Conservation (phyloP, 23 red algal genomes). For the Gracilaria gracilis region DNA sequence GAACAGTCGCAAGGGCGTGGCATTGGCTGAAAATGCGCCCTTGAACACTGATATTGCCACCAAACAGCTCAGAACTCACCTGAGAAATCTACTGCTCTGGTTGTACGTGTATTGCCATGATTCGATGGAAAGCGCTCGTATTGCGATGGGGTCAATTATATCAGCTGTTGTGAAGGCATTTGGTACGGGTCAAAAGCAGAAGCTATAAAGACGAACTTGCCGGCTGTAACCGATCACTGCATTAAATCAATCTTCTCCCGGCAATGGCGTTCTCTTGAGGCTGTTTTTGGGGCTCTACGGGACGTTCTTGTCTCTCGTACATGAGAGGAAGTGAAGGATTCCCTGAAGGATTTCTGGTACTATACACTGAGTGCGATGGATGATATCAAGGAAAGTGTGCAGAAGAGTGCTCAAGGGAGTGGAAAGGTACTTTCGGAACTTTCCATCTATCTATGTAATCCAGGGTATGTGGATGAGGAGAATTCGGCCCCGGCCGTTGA, state of each 20-base stretch:
- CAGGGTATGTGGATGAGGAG: conserved; percentile 24
- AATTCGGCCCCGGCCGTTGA: conserved; percentile 33
- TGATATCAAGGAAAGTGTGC: conserved; percentile 78
- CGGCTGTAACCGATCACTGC: conserved; percentile 50
- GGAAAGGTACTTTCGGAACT: conserved; percentile 50
- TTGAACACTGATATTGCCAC: conserved; percentile 51
- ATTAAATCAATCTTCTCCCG: conserved; percentile 46
- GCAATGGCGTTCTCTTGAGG: conserved; percentile 61
- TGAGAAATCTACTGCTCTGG: conserved; percentile 49
- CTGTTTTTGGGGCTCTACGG: conserved; percentile 44
- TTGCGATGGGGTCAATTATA: conserved; percentile 60
- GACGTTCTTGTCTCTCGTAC: conserved; percentile 41
- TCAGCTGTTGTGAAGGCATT: conserved; percentile 43
- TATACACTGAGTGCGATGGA: conserved; percentile 56
- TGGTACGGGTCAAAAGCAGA: conserved; percentile 35
- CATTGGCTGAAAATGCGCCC: conserved; percentile 55
- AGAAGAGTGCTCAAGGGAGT: conserved; percentile 13
- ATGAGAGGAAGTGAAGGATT: conserved; percentile 56
- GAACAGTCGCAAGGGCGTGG: conserved; percentile 67
- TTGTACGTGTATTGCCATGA: too few species aligned
- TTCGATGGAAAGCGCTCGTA: conserved; percentile 40
- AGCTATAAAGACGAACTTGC: conserved; percentile 19
- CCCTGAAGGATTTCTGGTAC: conserved; percentile 53
- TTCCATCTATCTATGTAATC: conserved; percentile 66
- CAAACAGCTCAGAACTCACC: conserved; percentile 63